Base-by-base conservation (phyloP, 2,329 filamentous ascomycete species). In the Arthrobotrys entomopaga region DNA sequence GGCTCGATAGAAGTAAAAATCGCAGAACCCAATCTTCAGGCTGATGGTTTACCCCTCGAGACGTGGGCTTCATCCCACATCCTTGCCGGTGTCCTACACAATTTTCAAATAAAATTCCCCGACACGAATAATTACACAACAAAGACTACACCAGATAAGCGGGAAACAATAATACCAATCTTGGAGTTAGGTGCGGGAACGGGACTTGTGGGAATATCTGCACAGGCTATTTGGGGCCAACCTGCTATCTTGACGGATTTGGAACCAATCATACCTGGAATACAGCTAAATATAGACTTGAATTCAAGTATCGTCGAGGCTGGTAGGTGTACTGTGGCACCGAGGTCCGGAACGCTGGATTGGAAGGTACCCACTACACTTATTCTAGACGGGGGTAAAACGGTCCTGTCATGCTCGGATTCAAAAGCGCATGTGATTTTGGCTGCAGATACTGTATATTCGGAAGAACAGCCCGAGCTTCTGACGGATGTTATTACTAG, bases 401-500 rank as follows among this genome's bases (percentile, higher is more conserved):
- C 26, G 20, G 49, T 64, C 19, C 52, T 71, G 15, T 63, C 74
- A 15, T 74, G 75, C 3, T 75, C 64, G 8, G 66, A 74, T 8
- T 69, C 67, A 29, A 81, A 80, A 71, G 80, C 82, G 20, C 78
- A 78, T 26, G 77, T 83, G 15, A 80, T 84, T 29, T 76, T 84
- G 1, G 82, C 82, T 0, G 82, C 82, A 4, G 82, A 84, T 65
- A 82, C 81, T 0, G 78, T 83, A 11, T 84, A 84, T 76, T 80
- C 78, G 5, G 81, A 82, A 26, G 81, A 82, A 16, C 82, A 84
- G 61, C 82, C 82, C 2, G 78, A 79, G 43, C 74, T 84, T 43
- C 77, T 84, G 2, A 77, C 79, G 2, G 77, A 78, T 16, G 80
- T 81, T 1, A 80, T 83, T n/a, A 54, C 78, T 19, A 76, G 77